Evolutionary conservation across 176 grass and related monocot species (phyloP), one percentile per base, ranked within the genome.

Genomic region (Oryza punctata): DNA sequence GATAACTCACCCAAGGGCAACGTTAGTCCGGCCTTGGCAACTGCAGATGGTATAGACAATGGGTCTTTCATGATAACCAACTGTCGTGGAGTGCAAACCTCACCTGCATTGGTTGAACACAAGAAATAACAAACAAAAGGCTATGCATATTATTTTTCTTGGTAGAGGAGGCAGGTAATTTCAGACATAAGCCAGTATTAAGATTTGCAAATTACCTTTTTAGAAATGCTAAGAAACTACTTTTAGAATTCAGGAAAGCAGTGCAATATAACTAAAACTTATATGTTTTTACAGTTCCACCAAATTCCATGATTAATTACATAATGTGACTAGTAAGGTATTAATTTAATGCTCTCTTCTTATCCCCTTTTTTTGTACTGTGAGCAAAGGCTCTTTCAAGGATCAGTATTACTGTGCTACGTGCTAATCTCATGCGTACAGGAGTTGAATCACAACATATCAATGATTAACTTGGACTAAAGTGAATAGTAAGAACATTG

Each of bases 1-100:
- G 67, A 78, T 89, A 18, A 41, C 76, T 77, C 64, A 97, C 89
- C 94, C 81, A 97, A 88, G 7, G 94, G 94, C 78, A 97, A 88
- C 38, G 78, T 80, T 78, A 97, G 76, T 63, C 89, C 89, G 84
- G 91, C 94, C 77, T 88, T 94, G 70, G 78, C 70, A 75, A 97
- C 94, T 69, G 87, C 85, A 50, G 79, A 80, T 47, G 87, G 84
- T 81, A 97, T 97, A 25, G 91, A 91, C 38, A 33, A 94, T 5
- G 94, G 91, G 44, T 97, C 33, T 35, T 35, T 35, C 33, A 35
- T 91, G 38, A 97, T 83, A 50, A 97, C 91, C 18, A 97, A 67
- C 66, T 97, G 94, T 18, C 85, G 88, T 21, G 94, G 94, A 65
- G 81, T 78, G 65, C 84, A 81, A 74, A 97, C 94, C 52, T 85